phyloP scores from a whole-genome alignment of 129 eudicot species.

The Flaveria trinervia region DNA sequence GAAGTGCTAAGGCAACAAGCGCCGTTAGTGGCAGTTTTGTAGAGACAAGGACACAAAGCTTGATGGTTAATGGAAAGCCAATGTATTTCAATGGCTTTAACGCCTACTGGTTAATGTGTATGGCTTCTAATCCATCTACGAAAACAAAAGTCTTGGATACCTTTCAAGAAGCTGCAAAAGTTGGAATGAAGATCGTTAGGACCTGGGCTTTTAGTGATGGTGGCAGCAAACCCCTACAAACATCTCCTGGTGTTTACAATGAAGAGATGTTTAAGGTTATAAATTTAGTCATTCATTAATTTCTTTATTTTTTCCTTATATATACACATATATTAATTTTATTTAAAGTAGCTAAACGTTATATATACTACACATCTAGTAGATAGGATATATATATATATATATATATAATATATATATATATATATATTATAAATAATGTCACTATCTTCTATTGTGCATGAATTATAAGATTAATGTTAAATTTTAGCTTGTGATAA shows the following conservation, averaged over 20 bases:
- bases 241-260: constrained; percentile 45
- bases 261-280: constrained; percentile 44
- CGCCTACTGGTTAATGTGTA: constrained; percentile 59
- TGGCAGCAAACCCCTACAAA: constrained; percentile 30
- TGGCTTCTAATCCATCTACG: constrained; percentile 46
- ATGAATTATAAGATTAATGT: too few relatives aligned
- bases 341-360: too few relatives aligned
- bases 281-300: too few relatives aligned
- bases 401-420: too few relatives aligned
- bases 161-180: constrained; percentile 41
- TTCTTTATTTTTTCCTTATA: neutral
- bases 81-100: constrained; percentile 31
- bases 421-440: too few relatives aligned
- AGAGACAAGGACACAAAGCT: constrained; percentile 27
- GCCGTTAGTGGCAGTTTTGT: neutral
- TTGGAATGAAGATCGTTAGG: constrained; percentile 54
- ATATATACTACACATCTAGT: too few relatives aligned
- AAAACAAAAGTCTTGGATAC: constrained; percentile 29
- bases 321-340: neutral
- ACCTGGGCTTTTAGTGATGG: constrained; percentile 54
- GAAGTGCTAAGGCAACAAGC: constrained; percentile 6
- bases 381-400: too few relatives aligned
- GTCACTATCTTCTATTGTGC: too few relatives aligned
- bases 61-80: constrained; percentile 35
- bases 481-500: too few relatives aligned